Conservation (phyloP, 2,329 filamentous ascomycete genomes). For the Rhynchosporium graminicola region DNA sequence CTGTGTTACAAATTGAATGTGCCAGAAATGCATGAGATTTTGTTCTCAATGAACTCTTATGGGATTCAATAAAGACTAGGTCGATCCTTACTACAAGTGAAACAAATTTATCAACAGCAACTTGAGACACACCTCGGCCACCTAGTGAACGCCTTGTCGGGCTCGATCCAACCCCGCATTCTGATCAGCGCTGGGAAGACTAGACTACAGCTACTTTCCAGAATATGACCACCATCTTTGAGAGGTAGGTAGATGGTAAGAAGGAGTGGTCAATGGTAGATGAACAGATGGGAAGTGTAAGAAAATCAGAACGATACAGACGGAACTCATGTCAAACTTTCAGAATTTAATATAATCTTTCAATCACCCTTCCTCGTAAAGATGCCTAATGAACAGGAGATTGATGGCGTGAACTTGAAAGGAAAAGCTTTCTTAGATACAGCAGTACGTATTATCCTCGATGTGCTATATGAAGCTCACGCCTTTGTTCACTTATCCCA, state of each 20-base stretch:
- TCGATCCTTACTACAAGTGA: too few relatives aligned
- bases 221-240: not conserved
- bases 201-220: not conserved
- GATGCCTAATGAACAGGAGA: not conserved
- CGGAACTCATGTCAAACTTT: too few relatives aligned
- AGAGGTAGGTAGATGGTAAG: not conserved
- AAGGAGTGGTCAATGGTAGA: not conserved
- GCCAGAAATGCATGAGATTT: not conserved
- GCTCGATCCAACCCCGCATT: slow-evolving; percentile 7
- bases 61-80: too few relatives aligned
- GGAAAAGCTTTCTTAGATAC: not conserved
- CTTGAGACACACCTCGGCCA: not conserved
- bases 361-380: not conserved
- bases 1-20: not conserved
- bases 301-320: too few relatives aligned
- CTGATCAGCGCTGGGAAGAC: not conserved
- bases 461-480: too few relatives aligned
- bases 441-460: not conserved
- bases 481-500: not conserved
- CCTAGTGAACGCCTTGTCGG: not conserved
- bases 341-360: not conserved
- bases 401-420: not conserved
- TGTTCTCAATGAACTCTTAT: too few relatives aligned
- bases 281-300: not conserved
- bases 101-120: too few relatives aligned